Base-by-base conservation (phyloP, 257 asterid species). In the Henckelia pumila region DNA sequence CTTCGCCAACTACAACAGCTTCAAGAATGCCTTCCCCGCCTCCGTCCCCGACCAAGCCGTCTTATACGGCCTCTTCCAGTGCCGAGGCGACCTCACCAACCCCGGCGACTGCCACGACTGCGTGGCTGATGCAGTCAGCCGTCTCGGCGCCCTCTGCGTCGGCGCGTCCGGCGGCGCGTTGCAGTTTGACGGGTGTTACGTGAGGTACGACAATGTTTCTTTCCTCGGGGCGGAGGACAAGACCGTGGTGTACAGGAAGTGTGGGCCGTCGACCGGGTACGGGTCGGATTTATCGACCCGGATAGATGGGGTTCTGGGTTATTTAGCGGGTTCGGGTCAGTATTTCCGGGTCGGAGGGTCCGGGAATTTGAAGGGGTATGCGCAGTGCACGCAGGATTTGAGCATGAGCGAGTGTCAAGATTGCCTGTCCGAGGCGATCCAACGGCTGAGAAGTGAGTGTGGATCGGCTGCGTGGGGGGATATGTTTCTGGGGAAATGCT, bases 371-470 rank as follows among this genome's bases (percentile, higher is more conserved):
- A 90, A 85, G 76, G 97, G 92, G 0, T 58, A 88, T 72, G 95
- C 83, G 55, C 98, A 93, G 91, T 93, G 98, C 64, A 79, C 79
- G 8, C 92, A 88, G 75, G 99, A 93, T 57, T 70, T 90, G 87
- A 88, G 88, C 69, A 56, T 29, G 72, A 24, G 77, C 0, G 85
- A 79, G 83, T 93, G 99, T 77, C 90, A 86, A 65, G 95, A 90
- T 76, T 93, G 99, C 52, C 33, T 90, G 24, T 30, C 86, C 30
- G 96, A 82, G 49, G 97, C 97, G 17, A 82, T 82, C 79, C 78
- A 77, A 79, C 92, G 93, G 81, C 61, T 93, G 75, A 82, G 37
- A 62, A 74, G 59, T 23, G 84, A 81, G 84, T 93, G 99, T 71
- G 92, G 85, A 25, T 65, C 87, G 26, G 72, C 95, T 0, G 40